Evolutionary conservation across 352 stramenopile species (phyloP).

Genomic region (Phytophthora agathidicida): DNA sequence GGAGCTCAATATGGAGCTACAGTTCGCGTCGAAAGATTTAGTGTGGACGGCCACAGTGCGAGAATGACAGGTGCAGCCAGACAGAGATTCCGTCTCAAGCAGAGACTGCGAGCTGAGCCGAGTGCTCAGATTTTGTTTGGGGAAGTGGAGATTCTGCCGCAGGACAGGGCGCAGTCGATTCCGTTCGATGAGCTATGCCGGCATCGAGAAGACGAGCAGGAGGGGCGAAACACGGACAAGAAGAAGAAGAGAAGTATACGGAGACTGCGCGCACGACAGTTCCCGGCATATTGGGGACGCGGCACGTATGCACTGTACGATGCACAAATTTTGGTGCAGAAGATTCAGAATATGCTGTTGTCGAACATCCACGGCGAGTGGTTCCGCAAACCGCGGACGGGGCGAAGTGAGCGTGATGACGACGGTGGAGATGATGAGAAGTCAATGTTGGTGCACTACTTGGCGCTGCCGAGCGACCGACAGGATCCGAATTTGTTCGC

Average conservation of each 20-base stretch:
- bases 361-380: conserved; percentile 77
- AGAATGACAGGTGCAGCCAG: conserved; percentile 66
- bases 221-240: not conserved
- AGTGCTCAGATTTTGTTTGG: conserved; percentile 25
- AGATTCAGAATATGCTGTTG: conserved; percentile 72
- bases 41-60: conserved; percentile 42
- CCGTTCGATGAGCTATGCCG: conserved; percentile 42
- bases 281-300: conserved; percentile 54
- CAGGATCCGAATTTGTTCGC: conserved; percentile 76
- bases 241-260: conserved; percentile 16
- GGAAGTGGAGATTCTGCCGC: conserved; percentile 70
- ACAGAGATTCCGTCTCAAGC: conserved; percentile 66
- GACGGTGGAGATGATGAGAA: conserved; percentile 19
- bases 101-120: conserved; percentile 22
- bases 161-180: conserved; percentile 44
- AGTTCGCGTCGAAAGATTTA: conserved; percentile 73
- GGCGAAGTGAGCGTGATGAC: conserved; percentile 8
- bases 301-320: conserved; percentile 67
- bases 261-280: conserved; percentile 33
- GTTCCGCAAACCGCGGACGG: conserved; percentile 51
- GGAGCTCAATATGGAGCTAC: conserved; percentile 63
- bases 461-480: conserved; percentile 44
- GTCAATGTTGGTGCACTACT: conserved; percentile 31
- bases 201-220: conserved; percentile 7
- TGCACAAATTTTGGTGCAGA: conserved; percentile 53